phyloP scores from a whole-genome alignment of 495 filamentous ascomycete species.

The Penicillium angulare region DNA sequence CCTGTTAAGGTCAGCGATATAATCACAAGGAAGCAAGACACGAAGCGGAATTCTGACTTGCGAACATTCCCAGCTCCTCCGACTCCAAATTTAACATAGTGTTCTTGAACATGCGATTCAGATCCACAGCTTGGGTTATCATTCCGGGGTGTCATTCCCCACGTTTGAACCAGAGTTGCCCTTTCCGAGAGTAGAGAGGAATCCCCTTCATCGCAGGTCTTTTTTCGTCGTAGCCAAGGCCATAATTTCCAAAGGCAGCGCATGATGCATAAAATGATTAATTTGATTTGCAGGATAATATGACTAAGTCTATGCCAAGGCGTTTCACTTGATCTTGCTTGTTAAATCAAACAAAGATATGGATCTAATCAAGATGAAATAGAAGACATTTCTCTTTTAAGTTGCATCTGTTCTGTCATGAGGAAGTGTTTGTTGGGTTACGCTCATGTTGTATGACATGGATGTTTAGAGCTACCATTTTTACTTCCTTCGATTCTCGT shows the following conservation, averaged over 20 bases:
- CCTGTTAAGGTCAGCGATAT: conserved; percentile 11
- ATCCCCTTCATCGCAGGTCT: conserved; percentile 11
- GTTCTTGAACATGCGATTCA: conserved; percentile 16
- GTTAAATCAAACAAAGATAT: too few species aligned
- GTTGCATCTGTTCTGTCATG: too few species aligned
- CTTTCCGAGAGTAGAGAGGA: conserved; percentile 8
- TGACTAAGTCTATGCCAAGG: background rate
- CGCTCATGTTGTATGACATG: too few species aligned
- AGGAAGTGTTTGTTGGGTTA: too few species aligned
- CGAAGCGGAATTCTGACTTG: conserved; percentile 23
- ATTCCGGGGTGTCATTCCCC: conserved; percentile 2
- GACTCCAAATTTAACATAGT: conserved; percentile 37
- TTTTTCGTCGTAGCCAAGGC: conserved; percentile 18
- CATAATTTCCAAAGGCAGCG: conserved; percentile 15
- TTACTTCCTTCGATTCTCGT: too few species aligned
- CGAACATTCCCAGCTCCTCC: conserved; percentile 41
- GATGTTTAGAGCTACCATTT: too few species aligned
- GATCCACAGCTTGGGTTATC: background rate
- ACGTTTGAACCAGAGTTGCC: conserved; percentile 6
- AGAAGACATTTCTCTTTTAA: too few species aligned
- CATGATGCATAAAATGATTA: conserved; percentile 5
- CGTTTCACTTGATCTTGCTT: background rate
- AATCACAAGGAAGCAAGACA: background rate
- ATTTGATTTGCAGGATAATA: background rate
- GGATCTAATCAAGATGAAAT: too few species aligned